Evolutionary conservation across 1,139 yeast genomes (phyloP), one percentile per base, ranked within the genome.

Genomic region (Yamadazyma trypodendri): DNA sequence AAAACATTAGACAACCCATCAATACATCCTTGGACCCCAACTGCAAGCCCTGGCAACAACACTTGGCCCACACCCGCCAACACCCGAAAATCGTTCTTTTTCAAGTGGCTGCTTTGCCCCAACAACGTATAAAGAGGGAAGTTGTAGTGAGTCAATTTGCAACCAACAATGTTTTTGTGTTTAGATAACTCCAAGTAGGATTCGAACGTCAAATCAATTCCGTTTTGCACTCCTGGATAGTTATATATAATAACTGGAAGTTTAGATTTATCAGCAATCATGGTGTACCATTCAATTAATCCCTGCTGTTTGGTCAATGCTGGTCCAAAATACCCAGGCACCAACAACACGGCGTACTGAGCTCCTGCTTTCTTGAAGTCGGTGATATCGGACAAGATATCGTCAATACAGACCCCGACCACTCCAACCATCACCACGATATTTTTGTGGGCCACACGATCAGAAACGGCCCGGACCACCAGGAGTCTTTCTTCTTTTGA

Each of bases 1-100:
- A 68, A 67, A 8, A 67, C 51, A 32, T 63, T 68, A 25, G 74
- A 61, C 30, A 72, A 53, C 12, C 77, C 77, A 48, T 72, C 78
- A 41, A 72, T 65, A 20, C 76, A 63, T 28, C 77, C 77, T 38
- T 57, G 56, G 31, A 58, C 55, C 10, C 76, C 76, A 14, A 68
- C 70, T 2, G 65, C 43, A 34, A 70, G 49, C 6, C 71, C 69
- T 11, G 78, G 77, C 21, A 72, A 43, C 32, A 72, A 51, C 21
- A 70, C 56, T 49, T 72, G 77, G 17, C 78, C 78, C 21, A 72
- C 55, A 11, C 78, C 78, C 10, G 76, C 68, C 50, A 70, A 61
- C 8, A 62, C 51, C 34, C 57, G 44, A 55, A 72, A 72, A 47
- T 65, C 60, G 43, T 61, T 60, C 25, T 50, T 43, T 36, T 59